Conservation (phyloP, 352 stramenopile genomes). For the Globisporangium ultimum region DNA sequence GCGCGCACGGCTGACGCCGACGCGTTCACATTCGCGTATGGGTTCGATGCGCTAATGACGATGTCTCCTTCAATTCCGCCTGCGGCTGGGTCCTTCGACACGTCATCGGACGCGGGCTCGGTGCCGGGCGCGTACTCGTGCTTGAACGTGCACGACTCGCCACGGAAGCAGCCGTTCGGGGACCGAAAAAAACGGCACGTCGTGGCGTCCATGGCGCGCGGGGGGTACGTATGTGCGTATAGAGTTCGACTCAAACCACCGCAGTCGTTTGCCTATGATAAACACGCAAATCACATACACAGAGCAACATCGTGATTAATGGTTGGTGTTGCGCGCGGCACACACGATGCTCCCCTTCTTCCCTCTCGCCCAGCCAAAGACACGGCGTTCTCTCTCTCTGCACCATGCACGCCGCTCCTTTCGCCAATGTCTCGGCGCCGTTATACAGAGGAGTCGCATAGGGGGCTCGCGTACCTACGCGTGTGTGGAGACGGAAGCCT, state of each 20-base stretch:
- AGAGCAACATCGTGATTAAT: too few species aligned
- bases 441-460: too few species aligned
- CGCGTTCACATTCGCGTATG: conserved; percentile 26
- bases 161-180: conserved; percentile 64
- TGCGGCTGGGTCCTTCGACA: background rate
- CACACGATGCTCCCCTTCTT: too few species aligned
- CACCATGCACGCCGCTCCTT: too few species aligned
- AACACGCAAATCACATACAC: too few species aligned
- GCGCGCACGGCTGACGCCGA: conserved; percentile 14
- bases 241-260: conserved; percentile 36
- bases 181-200: conserved; percentile 76
- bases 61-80: conserved; percentile 5
- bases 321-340: too few species aligned
- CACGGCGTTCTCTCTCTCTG: too few species aligned
- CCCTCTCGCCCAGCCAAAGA: too few species aligned
- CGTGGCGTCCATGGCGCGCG: conserved; percentile 7
- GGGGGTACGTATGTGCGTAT: conserved; percentile 70
- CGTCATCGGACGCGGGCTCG: conserved; percentile 5
- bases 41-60: conserved; percentile 28
- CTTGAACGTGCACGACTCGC: conserved; percentile 58
- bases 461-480: too few species aligned
- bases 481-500: too few species aligned
- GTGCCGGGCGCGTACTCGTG: conserved; percentile 27
- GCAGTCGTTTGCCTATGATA: too few species aligned
- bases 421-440: too few species aligned